A percentile compares a stretch with the other conserved stretches of the same genome.
These are phyloP conservation scores for Ganoderma lingzhi DNA, from an alignment of 1,284 basidiomycete species.

Conservation along the genomic window DNA sequence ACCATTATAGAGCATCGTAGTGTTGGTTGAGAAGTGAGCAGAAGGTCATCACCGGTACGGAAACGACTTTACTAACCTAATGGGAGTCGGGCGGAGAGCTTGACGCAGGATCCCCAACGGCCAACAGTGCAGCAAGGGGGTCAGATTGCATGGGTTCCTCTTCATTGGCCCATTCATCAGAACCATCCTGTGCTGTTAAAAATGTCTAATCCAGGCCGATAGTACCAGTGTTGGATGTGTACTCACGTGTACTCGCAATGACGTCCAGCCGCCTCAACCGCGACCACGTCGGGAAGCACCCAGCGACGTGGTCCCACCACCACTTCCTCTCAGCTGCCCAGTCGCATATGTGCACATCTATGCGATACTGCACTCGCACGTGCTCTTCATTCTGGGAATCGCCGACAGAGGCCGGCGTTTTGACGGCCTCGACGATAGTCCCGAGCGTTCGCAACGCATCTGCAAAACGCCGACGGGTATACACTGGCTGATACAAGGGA, in stretches of 20 bases:
- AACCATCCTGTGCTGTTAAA: not conserved
- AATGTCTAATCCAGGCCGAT: not conserved
- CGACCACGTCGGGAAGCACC: not conserved
- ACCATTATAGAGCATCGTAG: too few species aligned
- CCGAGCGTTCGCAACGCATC: not conserved
- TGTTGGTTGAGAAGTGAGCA: too few species aligned
- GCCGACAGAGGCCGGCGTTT: not conserved
- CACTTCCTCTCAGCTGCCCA: not conserved
- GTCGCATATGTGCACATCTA: not conserved
- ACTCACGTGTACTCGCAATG: not conserved
- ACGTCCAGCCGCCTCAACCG: not conserved
- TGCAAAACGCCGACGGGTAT: not conserved
- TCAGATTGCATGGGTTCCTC: not conserved
- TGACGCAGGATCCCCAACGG: not conserved
- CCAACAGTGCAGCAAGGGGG: not conserved
- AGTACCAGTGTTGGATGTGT: not conserved
- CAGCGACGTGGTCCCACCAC: not conserved
- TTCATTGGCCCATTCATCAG: not conserved
- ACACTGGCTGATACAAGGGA: accelerated
- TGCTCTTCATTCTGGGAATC: not conserved
- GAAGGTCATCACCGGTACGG: not conserved
- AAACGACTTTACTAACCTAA: not conserved
- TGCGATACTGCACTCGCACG: not conserved
- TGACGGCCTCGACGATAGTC: not conserved
- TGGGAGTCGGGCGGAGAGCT: not conserved